Evolutionary conservation across 768 basidiomycete genomes (phyloP), one percentile per base, ranked within the genome.

Genomic region (Antrodiella citrinella): DNA sequence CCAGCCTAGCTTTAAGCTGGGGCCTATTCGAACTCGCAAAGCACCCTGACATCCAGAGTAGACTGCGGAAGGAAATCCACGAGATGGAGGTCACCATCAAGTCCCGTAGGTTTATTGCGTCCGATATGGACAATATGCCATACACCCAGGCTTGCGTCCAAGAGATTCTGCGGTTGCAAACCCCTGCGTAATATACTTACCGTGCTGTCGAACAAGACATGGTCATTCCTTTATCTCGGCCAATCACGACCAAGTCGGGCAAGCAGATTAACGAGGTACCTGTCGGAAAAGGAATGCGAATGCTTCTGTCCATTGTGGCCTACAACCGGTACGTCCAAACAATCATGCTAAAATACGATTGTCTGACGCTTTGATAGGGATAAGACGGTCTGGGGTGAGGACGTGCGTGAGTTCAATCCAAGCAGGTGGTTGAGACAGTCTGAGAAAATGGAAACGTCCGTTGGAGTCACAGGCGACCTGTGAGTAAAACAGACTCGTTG

Each of bases 11-110:
- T 1, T 47, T 83, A 24, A 71, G 72, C 49, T 89, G 83, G 82
- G 71, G 77, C 4, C 64, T 89, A 5, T 68, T 82, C 49, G 80
- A 82, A 55, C 71, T 91, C 3, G 75, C 82, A 2, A 73, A 69
- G 38, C 66, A 80, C 53, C 80, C 76, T 0, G 68, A 78, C 18
- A 62, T 80, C 2, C 63, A 64, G 30, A 45, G 19, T 15, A 50
- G 61, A 45, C 45, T 66, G 46, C 59, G 63, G n/a, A 56, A 56
- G 4, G 66, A 67, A 50, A 61, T 65, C 18, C 49, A 42, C 21
- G 52, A 30, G 2, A 55, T 62, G 19, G 62, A 63, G 9, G 54
- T 48, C 3, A 50, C 53, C 15, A 56, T 57, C 20, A 39, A 46
- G 25, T 54, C 51, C 19, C 59, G 62, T 10, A 62, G 62, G 5